Base-by-base conservation (phyloP, 148 eudicot genomes). In the Heliamphora exappendiculata region DNA sequence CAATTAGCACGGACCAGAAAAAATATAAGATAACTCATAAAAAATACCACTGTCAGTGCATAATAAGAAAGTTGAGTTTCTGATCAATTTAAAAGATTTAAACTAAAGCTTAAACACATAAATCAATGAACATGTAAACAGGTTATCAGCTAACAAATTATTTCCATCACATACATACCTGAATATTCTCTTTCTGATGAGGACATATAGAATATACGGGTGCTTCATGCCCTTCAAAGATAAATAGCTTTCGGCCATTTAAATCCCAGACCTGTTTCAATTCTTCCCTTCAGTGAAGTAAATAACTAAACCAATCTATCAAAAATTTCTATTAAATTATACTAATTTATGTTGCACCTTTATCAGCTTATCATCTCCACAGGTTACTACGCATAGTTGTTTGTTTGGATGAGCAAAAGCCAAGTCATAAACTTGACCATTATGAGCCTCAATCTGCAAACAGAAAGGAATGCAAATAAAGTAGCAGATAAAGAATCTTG, bases 191-290 rank as follows among this genome's bases (percentile, higher is more conserved):
- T 88, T 95, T 93, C 82, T 88, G 91, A 81, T 95, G 97, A 74
- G 99, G 99, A 77, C 97, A 87, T 67, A 95, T 74, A 51, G 99
- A 95, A 76, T 87, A 93, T 41, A 95, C 97, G 34, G 97, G 91
- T 76, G 99, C 96, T 76, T 93, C 96, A 78, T 95, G 99, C 26
- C 97, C 99, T 81, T 95, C 96, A 81, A 95, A 94, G 80, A 78
- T 89, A 70, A 76, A 89, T 7, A 92, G 81, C 75, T 85, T 91
- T 74, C 86, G 82, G n/a, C 98, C 98, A 37, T 82, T 73, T 63
- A 91, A 45, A 83, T 92, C 97, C 98, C 98, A 95, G 45, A 95
- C 98, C 98, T 95, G 86, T 71, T 75, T 37, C 73, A 79, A 44
- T 75, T 57, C 50, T 70, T 78, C 60, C 41, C 50, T 19, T 82